Base-by-base conservation (phyloP, 345 rosid species). In the Laguncularia racemosa region DNA sequence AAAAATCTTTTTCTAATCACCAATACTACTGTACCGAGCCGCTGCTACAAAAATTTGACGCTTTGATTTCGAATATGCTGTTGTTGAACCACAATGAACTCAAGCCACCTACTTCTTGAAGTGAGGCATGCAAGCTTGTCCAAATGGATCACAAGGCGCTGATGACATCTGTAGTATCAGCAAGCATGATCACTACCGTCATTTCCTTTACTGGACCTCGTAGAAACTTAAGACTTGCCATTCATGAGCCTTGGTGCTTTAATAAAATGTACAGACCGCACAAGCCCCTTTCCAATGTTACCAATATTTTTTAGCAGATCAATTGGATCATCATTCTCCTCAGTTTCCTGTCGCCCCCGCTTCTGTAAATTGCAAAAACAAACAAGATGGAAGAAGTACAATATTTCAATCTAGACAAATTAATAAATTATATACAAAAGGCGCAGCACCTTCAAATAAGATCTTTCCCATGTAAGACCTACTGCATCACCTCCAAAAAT, bases 251-350 rank as follows among this genome's bases (percentile, higher is more conserved):
- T 67, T 26, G 88, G 91, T 53, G 87, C 66, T 78, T 87, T 85
- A 48, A 93, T 76, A 65, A 80, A 60, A 64, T 85, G 69, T 43
- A 87, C 69, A 59, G 86, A 81, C 56, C 82, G 76, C 60, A 87
- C 91, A 21, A 93, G 73, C 50, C 99, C 97, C 80, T 83, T 84
- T 65, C 99, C 99, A 52, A 74, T 62, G 69, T 89, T 84, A 38
- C 95, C 88, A 2, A 79, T 73, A 13, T 71, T 66, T 65, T 76
- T 87, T 56, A 93, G 70, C 63, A 78, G 51, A 62, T 73, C 75
- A 54, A 64, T 66, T 13, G 85, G 85, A 63, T 80, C 73, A 20
- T 64, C 68, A 44, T 46, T 76, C 15, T 44, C 75, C 18, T 68
- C 80, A 17, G 44, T 55, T 5, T 74, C 68, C 61, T 78, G 86